phyloP scores from a whole-genome alignment of 495 filamentous ascomycete genomes.

The Neurospora sp. region DNA sequence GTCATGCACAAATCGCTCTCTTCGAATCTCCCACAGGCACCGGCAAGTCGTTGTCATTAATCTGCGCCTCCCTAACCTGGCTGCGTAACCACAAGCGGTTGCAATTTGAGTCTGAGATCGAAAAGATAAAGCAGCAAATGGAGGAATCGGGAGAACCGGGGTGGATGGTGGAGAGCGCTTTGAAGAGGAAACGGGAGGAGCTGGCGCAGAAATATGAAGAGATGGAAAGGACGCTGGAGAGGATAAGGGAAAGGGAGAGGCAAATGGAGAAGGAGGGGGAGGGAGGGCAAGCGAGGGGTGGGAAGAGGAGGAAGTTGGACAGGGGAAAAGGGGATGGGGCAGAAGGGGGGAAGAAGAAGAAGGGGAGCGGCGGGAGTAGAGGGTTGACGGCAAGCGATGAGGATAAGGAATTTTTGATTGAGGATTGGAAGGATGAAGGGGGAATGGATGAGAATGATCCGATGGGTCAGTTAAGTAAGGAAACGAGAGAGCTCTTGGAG shows the following conservation, averaged over 20 bases:
- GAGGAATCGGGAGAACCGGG: slow-evolving; percentile 58
- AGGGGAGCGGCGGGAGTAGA: slow-evolving; percentile 11
- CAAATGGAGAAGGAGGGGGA: slow-evolving; percentile 39
- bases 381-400: slow-evolving; percentile 36
- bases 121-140: slow-evolving; percentile 32
- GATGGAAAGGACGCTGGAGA: slow-evolving; percentile 58
- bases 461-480: slow-evolving; percentile 43
- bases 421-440: slow-evolving; percentile 73
- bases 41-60: slow-evolving; percentile 94
- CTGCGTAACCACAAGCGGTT: slow-evolving; percentile 72
- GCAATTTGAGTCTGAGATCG: slow-evolving; percentile 42
- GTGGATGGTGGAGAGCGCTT: slow-evolving; percentile 75
- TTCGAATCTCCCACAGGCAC: slow-evolving; percentile 88
- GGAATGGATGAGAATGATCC: slow-evolving; percentile 37
- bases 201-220: slow-evolving; percentile 56
- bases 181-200: slow-evolving; percentile 54
- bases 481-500: slow-evolving; percentile 54
- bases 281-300: slow-evolving; percentile 25
- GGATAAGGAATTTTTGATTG: slow-evolving; percentile 66
- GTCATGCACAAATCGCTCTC: slow-evolving; percentile 70
- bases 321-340: slow-evolving; percentile 7
- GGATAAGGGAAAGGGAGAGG: slow-evolving; percentile 59
- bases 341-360: slow-evolving; percentile 13
- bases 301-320: slow-evolving; percentile 16
- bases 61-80: slow-evolving; percentile 91